Percentiles rank a stretch among this genome's conserved stretches.
Evolutionary conservation across 192 early-diverging fungal genomes (phyloP).

Genomic region (Chytriomyces hyalinus): DNA sequence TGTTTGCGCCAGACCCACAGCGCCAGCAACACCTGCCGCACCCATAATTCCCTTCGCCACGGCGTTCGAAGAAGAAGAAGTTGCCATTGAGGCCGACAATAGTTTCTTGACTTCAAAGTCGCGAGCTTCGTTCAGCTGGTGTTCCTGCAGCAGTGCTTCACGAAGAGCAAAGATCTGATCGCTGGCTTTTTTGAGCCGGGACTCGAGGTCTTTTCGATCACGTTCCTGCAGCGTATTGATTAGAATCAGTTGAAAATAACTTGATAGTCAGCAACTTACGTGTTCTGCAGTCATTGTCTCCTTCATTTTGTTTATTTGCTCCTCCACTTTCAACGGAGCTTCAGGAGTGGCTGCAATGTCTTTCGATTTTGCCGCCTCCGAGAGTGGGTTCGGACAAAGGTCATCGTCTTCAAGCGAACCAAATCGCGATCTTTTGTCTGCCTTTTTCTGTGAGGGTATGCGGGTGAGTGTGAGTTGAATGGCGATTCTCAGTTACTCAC

Average conservation of each 20-base stretch:
- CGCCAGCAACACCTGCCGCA: too few species aligned
- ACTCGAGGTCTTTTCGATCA: conserved; percentile 28
- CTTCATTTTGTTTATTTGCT: conserved; percentile 33
- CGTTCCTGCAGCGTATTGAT: neutral
- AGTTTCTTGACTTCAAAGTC: conserved; percentile 23
- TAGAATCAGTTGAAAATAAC: too few species aligned
- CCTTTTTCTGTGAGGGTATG: conserved; percentile 22
- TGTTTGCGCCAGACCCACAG: too few species aligned
- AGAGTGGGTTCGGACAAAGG: neutral
- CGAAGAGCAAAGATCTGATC: conserved; percentile 30
- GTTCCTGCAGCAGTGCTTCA: conserved; percentile 27
- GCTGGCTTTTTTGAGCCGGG: conserved; percentile 27
- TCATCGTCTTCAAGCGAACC: conserved; percentile 45
- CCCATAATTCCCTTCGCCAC: neutral
- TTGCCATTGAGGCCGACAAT: neutral
- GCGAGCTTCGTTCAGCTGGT: conserved; percentile 25
- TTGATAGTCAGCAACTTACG: neutral
- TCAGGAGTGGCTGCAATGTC: neutral
- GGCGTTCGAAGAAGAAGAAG: neutral
- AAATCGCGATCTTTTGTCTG: conserved; percentile 18
- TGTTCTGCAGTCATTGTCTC: conserved; percentile 7
- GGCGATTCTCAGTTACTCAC: conserved; percentile 6
- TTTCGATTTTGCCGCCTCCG: conserved; percentile 9
- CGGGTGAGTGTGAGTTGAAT: neutral
- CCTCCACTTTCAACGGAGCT: conserved; percentile 22